Conservation (phyloP, 495 filamentous ascomycete species). For the Parmelia sp. region DNA sequence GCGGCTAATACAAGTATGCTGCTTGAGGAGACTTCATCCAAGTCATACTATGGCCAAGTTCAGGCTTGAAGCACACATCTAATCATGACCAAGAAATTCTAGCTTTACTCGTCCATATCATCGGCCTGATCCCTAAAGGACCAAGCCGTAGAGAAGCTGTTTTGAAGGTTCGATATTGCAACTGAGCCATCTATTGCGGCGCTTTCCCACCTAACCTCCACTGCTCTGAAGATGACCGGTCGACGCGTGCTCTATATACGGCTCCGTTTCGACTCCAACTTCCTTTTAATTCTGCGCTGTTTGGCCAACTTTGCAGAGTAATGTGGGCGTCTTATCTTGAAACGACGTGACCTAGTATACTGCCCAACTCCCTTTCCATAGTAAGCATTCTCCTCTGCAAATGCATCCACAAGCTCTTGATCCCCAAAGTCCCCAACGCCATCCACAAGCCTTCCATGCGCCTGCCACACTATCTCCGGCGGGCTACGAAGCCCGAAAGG, state of each 20-base stretch:
- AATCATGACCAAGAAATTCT: background rate
- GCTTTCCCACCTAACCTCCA: background rate
- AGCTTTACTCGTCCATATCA: background rate
- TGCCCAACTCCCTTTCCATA: background rate
- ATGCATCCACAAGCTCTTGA: constrained; percentile 5
- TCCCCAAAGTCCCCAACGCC: background rate
- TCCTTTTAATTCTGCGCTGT: background rate
- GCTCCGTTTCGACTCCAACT: background rate
- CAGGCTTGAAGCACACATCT: background rate
- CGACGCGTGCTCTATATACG: too few species aligned
- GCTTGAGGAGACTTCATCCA: background rate
- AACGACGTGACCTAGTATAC: background rate
- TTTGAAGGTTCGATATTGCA: background rate
- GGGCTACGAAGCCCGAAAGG: constrained; percentile 13
- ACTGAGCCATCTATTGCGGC: background rate
- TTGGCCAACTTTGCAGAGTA: background rate
- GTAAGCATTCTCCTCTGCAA: constrained; percentile 1
- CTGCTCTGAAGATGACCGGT: background rate
- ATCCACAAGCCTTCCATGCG: background rate
- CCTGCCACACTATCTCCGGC: constrained; percentile 9
- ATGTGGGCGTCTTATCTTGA: background rate
- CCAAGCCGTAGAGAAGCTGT: background rate
- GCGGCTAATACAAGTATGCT: background rate
- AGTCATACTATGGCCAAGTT: background rate
- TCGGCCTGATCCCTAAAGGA: background rate